A percentile compares a stretch with the other conserved stretches of the same genome.
Evolutionary conservation across 345 rosid species (phyloP).

Genomic region (Camelina neglecta): DNA sequence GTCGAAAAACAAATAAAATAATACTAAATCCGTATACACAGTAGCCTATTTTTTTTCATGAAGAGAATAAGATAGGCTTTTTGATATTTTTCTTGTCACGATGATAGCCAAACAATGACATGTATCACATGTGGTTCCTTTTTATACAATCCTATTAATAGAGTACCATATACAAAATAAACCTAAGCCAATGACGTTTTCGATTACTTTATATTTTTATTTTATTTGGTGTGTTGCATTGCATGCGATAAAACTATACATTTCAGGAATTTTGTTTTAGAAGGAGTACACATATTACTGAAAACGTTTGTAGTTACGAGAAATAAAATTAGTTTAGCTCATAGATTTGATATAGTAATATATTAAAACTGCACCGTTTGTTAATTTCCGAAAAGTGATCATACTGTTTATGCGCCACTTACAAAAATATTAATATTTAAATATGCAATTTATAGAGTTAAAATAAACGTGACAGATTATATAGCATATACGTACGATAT

Average conservation of each 20-base stretch:
- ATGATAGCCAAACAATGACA: conserved; percentile 41
- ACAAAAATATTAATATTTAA: neutral
- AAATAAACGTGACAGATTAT: neutral
- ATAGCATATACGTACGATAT: neutral
- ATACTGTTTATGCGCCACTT: conserved; percentile 7
- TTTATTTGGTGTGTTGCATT: neutral
- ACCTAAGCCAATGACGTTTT: conserved; percentile 33
- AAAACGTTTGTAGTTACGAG: neutral
- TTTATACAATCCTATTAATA: conserved; percentile 34
- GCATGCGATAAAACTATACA: neutral
- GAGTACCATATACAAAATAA: neutral
- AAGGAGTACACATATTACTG: no score
- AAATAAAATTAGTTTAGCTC: no score
- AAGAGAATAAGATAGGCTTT: conserved; percentile 22
- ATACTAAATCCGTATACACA: conserved; percentile 23
- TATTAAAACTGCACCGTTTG: no score
- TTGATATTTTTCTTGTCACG: conserved; percentile 10
- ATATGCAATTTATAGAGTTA: neutral
- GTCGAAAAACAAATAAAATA: neutral
- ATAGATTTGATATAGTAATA: no score
- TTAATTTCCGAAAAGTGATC: neutral
- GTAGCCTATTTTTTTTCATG: conserved; percentile 1
- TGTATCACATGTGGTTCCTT: conserved; percentile 43
- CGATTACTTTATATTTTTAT: neutral
- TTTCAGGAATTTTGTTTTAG: no score